These are phyloP conservation scores for Mycena pura DNA, from an alignment of 768 basidiomycete species.

Conservation along the genomic window DNA sequence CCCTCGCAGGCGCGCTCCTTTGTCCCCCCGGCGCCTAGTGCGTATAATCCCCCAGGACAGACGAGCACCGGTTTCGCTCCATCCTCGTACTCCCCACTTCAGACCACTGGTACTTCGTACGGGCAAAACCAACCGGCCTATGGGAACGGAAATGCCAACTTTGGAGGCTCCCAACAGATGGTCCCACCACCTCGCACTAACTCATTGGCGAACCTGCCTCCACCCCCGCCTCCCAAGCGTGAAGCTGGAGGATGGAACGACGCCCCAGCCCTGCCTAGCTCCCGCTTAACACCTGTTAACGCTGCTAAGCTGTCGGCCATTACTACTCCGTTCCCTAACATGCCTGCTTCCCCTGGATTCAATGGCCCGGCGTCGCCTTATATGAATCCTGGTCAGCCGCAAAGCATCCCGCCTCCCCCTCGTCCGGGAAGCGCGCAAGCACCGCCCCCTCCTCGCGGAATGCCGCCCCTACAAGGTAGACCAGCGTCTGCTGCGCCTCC, in stretches of 20 bases:
- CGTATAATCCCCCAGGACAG: slow-evolving; percentile 12
- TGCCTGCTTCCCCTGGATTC: slow-evolving; percentile 50
- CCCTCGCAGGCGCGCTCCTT: slow-evolving; percentile 38
- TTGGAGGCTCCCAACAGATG: slow-evolving; percentile 30
- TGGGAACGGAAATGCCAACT: slow-evolving; percentile 17
- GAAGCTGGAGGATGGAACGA: slow-evolving; percentile 89
- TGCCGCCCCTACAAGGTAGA: slow-evolving; percentile 34
- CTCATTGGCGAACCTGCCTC: slow-evolving; percentile 8
- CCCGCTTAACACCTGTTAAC: slow-evolving; percentile 55
- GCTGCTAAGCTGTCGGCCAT: slow-evolving; percentile 73
- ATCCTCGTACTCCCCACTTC: slow-evolving; percentile 20
- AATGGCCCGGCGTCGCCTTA: slow-evolving; percentile 56
- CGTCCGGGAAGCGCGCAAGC: slow-evolving; percentile 66
- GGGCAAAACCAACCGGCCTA: slow-evolving; percentile 12
- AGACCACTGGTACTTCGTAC: slow-evolving; percentile 22
- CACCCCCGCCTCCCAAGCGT: slow-evolving; percentile 57
- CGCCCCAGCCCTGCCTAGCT: slow-evolving; percentile 58
- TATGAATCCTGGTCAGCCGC: slow-evolving; percentile 48
- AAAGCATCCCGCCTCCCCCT: slow-evolving; percentile 64
- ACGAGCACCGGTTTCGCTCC: not conserved
- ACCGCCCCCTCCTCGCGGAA: slow-evolving; percentile 47
- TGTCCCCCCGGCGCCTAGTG: slow-evolving; percentile 30
- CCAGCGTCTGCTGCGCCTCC: slow-evolving; percentile 28
- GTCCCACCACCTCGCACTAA: slow-evolving; percentile 47
- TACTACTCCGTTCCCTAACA: slow-evolving; percentile 87